Percentiles rank a stretch among this genome's conserved stretches.
Evolutionary conservation across 768 basidiomycete genomes (phyloP).

Genomic region (Serpula lacrymans): DNA sequence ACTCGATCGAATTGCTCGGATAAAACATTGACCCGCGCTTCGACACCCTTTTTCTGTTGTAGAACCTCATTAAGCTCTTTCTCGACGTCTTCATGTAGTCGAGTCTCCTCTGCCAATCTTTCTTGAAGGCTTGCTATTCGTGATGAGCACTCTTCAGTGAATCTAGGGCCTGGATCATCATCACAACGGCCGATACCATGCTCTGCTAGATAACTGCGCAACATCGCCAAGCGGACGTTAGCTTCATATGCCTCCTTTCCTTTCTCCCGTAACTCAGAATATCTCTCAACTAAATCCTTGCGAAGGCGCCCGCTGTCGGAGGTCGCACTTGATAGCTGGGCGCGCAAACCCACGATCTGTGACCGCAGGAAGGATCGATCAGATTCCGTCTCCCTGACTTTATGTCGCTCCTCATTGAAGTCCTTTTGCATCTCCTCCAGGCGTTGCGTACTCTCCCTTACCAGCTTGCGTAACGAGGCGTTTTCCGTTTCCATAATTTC

Average conservation of each 20-base stretch:
- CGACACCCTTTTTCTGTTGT: slow-evolving; percentile 70
- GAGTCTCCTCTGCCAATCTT: slow-evolving; percentile 68
- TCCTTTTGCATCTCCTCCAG: slow-evolving; percentile 66
- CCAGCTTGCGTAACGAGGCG: slow-evolving; percentile 70
- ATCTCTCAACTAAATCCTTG: slow-evolving; percentile 65
- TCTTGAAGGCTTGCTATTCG: slow-evolving; percentile 75
- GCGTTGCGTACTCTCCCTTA: slow-evolving; percentile 72
- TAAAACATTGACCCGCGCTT: slow-evolving; percentile 63
- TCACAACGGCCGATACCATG: slow-evolving; percentile 81
- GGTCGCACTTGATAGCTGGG: slow-evolving; percentile 64
- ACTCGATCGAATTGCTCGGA: slow-evolving; percentile 65
- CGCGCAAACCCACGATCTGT: slow-evolving; percentile 71
- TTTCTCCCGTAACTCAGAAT: slow-evolving; percentile 61
- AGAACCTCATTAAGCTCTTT: slow-evolving; percentile 66
- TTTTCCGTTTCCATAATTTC: slow-evolving; percentile 78
- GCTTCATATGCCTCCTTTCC: slow-evolving; percentile 64
- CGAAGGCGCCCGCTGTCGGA: slow-evolving; percentile 68
- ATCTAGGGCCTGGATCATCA: slow-evolving; percentile 51
- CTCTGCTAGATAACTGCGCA: slow-evolving; percentile 86
- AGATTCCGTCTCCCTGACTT: slow-evolving; percentile 58
- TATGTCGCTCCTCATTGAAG: slow-evolving; percentile 64
- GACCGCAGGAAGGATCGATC: slow-evolving; percentile 64
- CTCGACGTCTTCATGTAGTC: slow-evolving; percentile 70
- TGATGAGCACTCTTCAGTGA: slow-evolving; percentile 31
- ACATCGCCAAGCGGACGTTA: slow-evolving; percentile 68